Conservation (phyloP, 2,329 filamentous ascomycete genomes). For the Verticillium longisporum region DNA sequence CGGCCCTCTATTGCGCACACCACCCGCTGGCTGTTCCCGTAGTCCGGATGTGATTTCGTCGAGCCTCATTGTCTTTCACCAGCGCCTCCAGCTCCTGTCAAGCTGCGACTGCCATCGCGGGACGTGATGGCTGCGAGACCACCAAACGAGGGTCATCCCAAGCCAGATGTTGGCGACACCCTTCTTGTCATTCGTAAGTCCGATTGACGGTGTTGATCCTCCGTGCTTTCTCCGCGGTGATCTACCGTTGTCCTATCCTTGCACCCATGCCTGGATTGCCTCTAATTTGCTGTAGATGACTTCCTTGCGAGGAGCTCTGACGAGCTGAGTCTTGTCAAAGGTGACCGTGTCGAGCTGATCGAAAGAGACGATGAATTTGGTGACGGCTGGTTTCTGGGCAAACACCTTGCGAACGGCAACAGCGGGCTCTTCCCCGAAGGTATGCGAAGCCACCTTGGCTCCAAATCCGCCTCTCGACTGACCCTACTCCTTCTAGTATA, state of each 20-base stretch:
- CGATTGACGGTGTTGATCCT: too few relatives aligned
- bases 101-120: background rate
- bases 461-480: slow-evolving; percentile 3
- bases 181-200: slow-evolving; percentile 66
- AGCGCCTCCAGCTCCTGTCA: slow-evolving; percentile 12
- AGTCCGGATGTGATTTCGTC: slow-evolving; percentile 10
- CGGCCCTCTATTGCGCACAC: background rate
- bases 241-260: background rate
- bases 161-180: slow-evolving; percentile 59
- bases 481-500: slow-evolving; percentile 42
- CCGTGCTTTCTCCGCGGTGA: background rate
- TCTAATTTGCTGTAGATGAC: slow-evolving; percentile 56
- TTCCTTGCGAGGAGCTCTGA: slow-evolving; percentile 88
- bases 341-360: slow-evolving; percentile 74
- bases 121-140: slow-evolving; percentile 33
- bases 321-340: slow-evolving; percentile 82
- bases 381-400: slow-evolving; percentile 78
- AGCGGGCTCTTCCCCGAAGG: slow-evolving; percentile 81
- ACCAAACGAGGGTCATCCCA: slow-evolving; percentile 26
- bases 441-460: slow-evolving; percentile 31
- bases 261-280: background rate
- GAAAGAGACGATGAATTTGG: slow-evolving; percentile 85
- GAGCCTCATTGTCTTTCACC: slow-evolving; percentile 5
- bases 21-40: background rate
- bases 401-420: slow-evolving; percentile 65